Percentiles rank a stretch among this genome's conserved stretches.
Conservation (phyloP, 305 asterid genomes). For the Fraxinus angustifolia region DNA sequence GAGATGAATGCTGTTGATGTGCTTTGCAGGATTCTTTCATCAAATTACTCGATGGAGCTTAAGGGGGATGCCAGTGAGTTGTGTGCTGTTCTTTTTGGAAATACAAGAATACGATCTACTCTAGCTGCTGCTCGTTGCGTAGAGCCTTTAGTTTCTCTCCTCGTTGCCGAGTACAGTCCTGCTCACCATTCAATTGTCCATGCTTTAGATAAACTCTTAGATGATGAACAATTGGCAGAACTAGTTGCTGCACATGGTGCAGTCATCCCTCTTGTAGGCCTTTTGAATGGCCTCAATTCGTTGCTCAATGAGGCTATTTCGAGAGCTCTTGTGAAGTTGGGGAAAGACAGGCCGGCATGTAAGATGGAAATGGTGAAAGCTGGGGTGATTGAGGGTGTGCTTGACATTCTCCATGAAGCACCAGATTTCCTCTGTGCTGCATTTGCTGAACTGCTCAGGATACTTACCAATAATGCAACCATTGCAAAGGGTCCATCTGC, state of each 20-base stretch:
- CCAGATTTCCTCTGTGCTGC: slow-evolving; percentile 93
- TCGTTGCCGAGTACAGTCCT: slow-evolving; percentile 65
- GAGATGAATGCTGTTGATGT: slow-evolving; percentile 98
- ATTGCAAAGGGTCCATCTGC: slow-evolving; percentile 96
- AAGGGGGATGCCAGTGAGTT: slow-evolving; percentile 85
- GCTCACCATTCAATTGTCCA: slow-evolving; percentile 88
- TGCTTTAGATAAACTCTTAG: slow-evolving; percentile 84
- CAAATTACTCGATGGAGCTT: slow-evolving; percentile 76
- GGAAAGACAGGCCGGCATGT: slow-evolving; percentile 91
- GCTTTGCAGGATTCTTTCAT: slow-evolving; percentile 80
- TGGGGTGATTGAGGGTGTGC: slow-evolving; percentile 70
- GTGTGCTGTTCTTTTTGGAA: slow-evolving; percentile 73
- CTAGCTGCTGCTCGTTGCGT: slow-evolving; percentile 80
- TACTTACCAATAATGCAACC: slow-evolving; percentile 90
- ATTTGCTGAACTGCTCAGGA: slow-evolving; percentile 87
- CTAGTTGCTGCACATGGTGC: slow-evolving; percentile 98
- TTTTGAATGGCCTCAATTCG: slow-evolving; percentile 68
- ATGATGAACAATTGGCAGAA: slow-evolving; percentile 93
- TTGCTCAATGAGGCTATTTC: slow-evolving; percentile 90
- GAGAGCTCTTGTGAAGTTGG: slow-evolving; percentile 87
- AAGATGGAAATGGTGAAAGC: slow-evolving; percentile 99
- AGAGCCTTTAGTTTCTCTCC: slow-evolving; percentile 78
- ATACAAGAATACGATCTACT: slow-evolving; percentile 71
- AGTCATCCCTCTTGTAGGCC: slow-evolving; percentile 88
- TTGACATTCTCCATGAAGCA: slow-evolving; percentile 87